Evolutionary conservation across 1,284 basidiomycete genomes (phyloP).

Genomic region (Phylloporus sp.): DNA sequence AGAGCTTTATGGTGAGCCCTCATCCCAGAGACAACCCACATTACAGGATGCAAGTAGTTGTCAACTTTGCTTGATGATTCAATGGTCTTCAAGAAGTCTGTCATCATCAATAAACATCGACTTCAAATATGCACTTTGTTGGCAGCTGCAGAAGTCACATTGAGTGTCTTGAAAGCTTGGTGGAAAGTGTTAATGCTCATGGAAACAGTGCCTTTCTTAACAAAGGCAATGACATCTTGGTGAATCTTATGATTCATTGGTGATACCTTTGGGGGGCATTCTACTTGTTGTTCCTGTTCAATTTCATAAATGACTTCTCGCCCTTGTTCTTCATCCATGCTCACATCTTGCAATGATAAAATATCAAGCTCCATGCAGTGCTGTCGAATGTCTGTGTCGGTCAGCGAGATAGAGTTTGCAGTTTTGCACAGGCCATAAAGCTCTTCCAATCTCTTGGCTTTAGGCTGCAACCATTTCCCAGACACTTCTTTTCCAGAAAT

Average conservation of each 20-base stretch:
- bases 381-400: constrained; percentile 30
- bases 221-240: constrained; percentile 28
- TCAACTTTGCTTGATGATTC: constrained; percentile 4
- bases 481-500: constrained; percentile 23
- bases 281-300: constrained; percentile 44
- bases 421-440: constrained; percentile 36
- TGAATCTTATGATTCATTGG: constrained; percentile 31
- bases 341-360: constrained; percentile 13
- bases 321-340: constrained; percentile 54
- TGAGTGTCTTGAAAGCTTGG: constrained; percentile 19
- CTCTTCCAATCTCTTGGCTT: constrained; percentile 44
- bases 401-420: background rate
- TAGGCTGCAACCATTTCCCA: constrained; percentile 42
- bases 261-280: constrained; percentile 35
- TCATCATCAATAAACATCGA: constrained; percentile 30
- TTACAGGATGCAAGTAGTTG: constrained; percentile 47
- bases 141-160: constrained; percentile 11
- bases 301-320: constrained; percentile 50
- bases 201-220: constrained; percentile 25
- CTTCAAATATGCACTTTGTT: constrained; percentile 24
- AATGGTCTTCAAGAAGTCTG: constrained; percentile 33
- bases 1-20: constrained; percentile 17
- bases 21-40: constrained; percentile 46
- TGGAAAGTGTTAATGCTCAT: constrained; percentile 3
- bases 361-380: constrained; percentile 38